A percentile compares a stretch with the other conserved stretches of the same genome.
phyloP scores from a whole-genome alignment of 371 early-diverging fungal species.

The Mucor piriformis region DNA sequence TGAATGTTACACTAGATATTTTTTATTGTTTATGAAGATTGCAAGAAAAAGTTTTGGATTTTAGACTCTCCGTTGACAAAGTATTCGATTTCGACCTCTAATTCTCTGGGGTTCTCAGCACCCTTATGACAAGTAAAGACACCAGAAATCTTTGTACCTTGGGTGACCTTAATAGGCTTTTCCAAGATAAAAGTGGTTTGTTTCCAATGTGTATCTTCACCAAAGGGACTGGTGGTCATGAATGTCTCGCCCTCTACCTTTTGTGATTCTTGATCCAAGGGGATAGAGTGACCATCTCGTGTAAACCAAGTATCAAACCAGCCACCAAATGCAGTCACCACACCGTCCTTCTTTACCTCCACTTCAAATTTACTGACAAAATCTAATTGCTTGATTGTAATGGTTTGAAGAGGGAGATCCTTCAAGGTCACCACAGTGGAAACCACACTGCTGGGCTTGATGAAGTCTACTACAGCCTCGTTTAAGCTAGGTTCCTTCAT shows the following conservation, averaged over 20 bases:
- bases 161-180: conserved; percentile 44
- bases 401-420: conserved; percentile 69
- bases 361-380: conserved; percentile 66
- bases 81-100: conserved; percentile 64
- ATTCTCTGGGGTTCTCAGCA: conserved; percentile 57
- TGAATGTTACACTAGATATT: conserved; percentile 1
- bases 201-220: conserved; percentile 74
- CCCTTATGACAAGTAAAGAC: conserved; percentile 63
- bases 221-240: conserved; percentile 77
- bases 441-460: conserved; percentile 69
- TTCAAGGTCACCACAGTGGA: conserved; percentile 68
- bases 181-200: conserved; percentile 65
- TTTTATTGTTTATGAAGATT: neutral
- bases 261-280: conserved; percentile 40
- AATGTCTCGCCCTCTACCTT: conserved; percentile 36
- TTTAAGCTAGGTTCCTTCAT: conserved; percentile 70
- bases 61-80: conserved; percentile 31
- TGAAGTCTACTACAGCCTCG: conserved; percentile 66
- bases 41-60: conserved; percentile 36
- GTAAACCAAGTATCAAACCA: conserved; percentile 90
- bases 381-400: conserved; percentile 54
- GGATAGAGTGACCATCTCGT: conserved; percentile 61
- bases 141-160: conserved; percentile 53
- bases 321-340: conserved; percentile 74
- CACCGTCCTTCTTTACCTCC: conserved; percentile 58